phyloP scores from a whole-genome alignment of 768 basidiomycete species.

The Terana coerulea region DNA sequence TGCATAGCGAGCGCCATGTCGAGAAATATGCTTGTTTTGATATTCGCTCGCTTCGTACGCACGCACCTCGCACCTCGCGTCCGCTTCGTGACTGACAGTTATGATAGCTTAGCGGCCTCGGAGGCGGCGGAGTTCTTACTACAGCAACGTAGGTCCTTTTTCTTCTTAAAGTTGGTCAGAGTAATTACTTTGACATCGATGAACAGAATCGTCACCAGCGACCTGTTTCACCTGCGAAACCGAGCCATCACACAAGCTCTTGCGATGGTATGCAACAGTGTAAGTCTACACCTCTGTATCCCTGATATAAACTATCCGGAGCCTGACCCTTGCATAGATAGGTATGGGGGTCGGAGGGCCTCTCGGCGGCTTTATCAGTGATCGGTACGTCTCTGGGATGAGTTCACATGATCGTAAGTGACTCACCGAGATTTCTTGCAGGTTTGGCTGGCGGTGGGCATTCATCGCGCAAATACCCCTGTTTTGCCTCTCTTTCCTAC shows the following conservation, averaged over 20 bases:
- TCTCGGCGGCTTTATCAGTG: slow-evolving; percentile 65
- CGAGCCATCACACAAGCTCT: slow-evolving; percentile 72
- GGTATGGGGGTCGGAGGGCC: slow-evolving; percentile 80
- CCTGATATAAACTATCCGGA: background rate
- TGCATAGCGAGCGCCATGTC: slow-evolving; percentile 67
- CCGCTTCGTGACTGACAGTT: background rate
- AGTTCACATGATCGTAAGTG: background rate
- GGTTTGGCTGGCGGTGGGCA: slow-evolving; percentile 80
- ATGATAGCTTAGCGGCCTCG: slow-evolving; percentile 62
- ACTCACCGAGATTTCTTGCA: slow-evolving; percentile 22
- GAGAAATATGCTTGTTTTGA: slow-evolving; percentile 64
- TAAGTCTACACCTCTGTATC: slow-evolving; percentile 30
- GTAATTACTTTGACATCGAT: background rate
- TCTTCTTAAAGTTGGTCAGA: background rate
- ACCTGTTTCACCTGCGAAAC: slow-evolving; percentile 75
- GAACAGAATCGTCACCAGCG: slow-evolving; percentile 66
- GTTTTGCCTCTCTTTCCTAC: slow-evolving; percentile 53
- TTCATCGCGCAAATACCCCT: slow-evolving; percentile 73
- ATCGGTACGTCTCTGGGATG: slow-evolving; percentile 40
- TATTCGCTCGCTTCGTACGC: slow-evolving; percentile 69
- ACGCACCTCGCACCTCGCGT: background rate
- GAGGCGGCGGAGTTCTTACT: slow-evolving; percentile 74
- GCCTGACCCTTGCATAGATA: slow-evolving; percentile 36
- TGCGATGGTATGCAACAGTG: slow-evolving; percentile 69
- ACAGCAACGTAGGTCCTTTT: slow-evolving; percentile 54